A percentile compares a stretch with the other conserved stretches of the same genome.
These are phyloP conservation scores for Mixia osmundae DNA, from an alignment of 1,284 basidiomycete genomes.

Conservation along the genomic window DNA sequence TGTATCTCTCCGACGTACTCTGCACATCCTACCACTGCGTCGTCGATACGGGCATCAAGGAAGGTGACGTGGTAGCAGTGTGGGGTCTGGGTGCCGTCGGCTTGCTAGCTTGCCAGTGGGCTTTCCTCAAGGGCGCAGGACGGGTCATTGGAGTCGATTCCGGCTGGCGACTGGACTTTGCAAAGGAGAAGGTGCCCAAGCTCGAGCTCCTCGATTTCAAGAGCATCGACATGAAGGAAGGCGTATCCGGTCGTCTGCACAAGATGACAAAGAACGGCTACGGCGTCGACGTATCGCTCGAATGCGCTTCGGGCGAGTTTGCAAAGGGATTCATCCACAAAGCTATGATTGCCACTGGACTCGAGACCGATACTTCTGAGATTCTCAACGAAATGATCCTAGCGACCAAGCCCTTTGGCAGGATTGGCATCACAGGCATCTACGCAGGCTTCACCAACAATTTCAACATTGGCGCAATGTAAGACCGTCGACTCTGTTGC, in stretches of 20 bases:
- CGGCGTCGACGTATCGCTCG: constrained; percentile 40
- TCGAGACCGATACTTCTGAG: constrained; percentile 52
- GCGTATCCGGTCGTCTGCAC: constrained; percentile 30
- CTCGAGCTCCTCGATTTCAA: constrained; percentile 43
- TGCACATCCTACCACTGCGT: constrained; percentile 39
- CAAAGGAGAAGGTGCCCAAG: constrained; percentile 29
- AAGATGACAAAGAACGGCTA: constrained; percentile 22
- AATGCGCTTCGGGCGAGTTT: constrained; percentile 24
- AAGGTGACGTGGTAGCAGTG: constrained; percentile 41
- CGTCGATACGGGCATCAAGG: constrained; percentile 39
- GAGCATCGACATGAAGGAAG: constrained; percentile 26
- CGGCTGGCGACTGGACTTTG: constrained; percentile 37
- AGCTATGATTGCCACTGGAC: constrained; percentile 40
- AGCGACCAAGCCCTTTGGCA: constrained; percentile 29
- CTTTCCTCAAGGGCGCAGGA: constrained; percentile 40
- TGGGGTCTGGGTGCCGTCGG: constrained; percentile 45
- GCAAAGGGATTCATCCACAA: constrained; percentile 30
- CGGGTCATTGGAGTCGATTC: constrained; percentile 48
- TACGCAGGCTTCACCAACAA: constrained; percentile 32
- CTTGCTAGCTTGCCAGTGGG: constrained; percentile 26
- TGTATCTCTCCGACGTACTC: constrained; percentile 15
- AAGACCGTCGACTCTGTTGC: constrained; percentile 37
- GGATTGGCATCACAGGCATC: constrained; percentile 10
- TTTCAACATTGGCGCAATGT: constrained; percentile 47
- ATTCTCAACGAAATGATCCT: constrained; percentile 42